Conservation (phyloP, 2,329 filamentous ascomycete genomes). For the Cladosporium phlei region DNA sequence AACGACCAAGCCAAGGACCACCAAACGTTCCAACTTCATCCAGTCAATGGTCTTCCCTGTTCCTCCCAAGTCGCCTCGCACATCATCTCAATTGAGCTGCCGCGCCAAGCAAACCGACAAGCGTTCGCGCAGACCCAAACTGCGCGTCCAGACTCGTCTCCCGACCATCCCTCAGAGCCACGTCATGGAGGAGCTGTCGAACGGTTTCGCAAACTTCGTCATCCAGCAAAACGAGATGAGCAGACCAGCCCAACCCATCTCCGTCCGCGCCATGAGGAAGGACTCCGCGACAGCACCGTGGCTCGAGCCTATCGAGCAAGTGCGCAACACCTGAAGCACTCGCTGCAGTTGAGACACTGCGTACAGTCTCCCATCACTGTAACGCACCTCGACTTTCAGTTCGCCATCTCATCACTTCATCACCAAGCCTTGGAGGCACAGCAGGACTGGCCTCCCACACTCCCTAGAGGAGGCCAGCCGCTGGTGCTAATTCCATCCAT, state of each 20-base stretch:
- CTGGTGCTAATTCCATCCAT: too few relatives aligned
- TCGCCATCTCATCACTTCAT: neutral
- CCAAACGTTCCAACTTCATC: conserved; percentile 2
- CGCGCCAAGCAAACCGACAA: neutral
- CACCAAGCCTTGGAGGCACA: conserved; percentile 6
- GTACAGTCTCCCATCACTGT: neutral
- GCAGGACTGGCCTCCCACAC: conserved; percentile 4
- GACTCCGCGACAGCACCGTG: conserved; percentile 11
- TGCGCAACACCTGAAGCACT: conserved; percentile 8
- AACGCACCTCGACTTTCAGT: neutral
- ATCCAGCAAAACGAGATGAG: neutral
- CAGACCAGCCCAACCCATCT: neutral
- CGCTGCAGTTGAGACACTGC: neutral
- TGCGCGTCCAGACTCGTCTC: conserved; percentile 8
- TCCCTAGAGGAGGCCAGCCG: too few relatives aligned
- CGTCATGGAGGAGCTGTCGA: conserved; percentile 6
- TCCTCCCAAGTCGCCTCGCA: conserved; percentile 5
- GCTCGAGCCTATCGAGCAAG: conserved; percentile 10
- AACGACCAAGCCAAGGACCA: neutral
- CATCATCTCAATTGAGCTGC: neutral
- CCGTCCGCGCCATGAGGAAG: conserved; percentile 5
- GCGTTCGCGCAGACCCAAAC: conserved; percentile 7
- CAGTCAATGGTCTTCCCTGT: conserved; percentile 8
- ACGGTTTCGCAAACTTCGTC: conserved; percentile 1
- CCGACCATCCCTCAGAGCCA: conserved; percentile 5